A percentile compares a stretch with the other conserved stretches of the same genome.
Evolutionary conservation across 176 grass and related monocot species (phyloP).

Genomic region (Zoysia japonica): DNA sequence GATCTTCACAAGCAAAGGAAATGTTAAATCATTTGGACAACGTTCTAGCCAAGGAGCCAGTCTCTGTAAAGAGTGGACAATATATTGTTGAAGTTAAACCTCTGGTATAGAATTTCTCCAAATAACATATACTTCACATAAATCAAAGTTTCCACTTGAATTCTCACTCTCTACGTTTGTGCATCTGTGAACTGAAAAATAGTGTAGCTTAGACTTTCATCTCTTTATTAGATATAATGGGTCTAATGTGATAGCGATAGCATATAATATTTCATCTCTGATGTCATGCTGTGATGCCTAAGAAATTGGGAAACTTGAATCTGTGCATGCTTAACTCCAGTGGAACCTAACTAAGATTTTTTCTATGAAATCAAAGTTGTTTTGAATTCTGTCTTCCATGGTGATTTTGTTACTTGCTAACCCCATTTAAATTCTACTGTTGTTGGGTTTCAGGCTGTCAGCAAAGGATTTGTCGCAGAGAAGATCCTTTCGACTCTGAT

Average conservation of each 20-base stretch:
- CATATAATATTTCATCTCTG: not conserved
- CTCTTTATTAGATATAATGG: slow-evolving; percentile 1
- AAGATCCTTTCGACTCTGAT: slow-evolving; percentile 60
- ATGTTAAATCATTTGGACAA: slow-evolving; percentile 49
- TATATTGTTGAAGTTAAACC: slow-evolving; percentile 58
- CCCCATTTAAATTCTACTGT: slow-evolving; percentile 12
- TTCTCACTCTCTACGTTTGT: not conserved
- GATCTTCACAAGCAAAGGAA: slow-evolving; percentile 56
- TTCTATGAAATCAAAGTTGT: slow-evolving; percentile 6
- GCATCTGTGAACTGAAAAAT: slow-evolving; percentile 4
- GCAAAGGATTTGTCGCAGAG: slow-evolving; percentile 65
- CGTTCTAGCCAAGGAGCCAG: slow-evolving; percentile 44
- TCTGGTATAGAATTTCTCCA: slow-evolving; percentile 41
- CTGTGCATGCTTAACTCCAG: not conserved
- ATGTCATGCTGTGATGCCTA: slow-evolving; percentile 15
- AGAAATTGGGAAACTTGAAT: not conserved
- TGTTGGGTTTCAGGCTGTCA: slow-evolving; percentile 55
- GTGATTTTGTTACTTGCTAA: slow-evolving; percentile 6
- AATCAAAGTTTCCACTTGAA: not conserved
- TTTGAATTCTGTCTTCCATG: not conserved
- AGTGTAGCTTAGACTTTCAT: not conserved
- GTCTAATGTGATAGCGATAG: not conserved
- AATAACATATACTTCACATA: slow-evolving; percentile 1
- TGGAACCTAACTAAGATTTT: slow-evolving; percentile 9
- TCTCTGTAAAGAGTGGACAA: slow-evolving; percentile 52